Base-by-base conservation (phyloP, 768 basidiomycete species). In the Calocera cornea region DNA sequence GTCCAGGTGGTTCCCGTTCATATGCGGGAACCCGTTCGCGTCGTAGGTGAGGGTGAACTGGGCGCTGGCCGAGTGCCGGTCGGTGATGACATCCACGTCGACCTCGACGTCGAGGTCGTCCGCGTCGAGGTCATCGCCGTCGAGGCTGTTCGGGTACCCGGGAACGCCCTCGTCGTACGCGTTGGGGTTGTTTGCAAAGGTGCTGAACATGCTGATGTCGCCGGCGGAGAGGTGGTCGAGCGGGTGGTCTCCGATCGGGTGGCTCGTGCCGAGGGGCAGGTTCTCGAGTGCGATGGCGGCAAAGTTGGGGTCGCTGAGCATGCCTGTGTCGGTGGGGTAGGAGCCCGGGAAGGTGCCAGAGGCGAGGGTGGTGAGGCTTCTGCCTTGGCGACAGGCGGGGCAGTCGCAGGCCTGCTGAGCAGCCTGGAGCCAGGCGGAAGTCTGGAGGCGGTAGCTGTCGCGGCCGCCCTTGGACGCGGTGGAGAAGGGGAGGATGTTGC, bases 361-460 rank as follows among this genome's bases (percentile, higher is more conserved):
- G 81, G 71, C 24, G 65, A 36, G 17, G 68, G 64, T 16, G 66
- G 69, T 41, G 66, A 73, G n/a, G 69, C 73, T 66, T 71, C 71
- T n/a, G 70, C 67, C 63, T 69, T 74, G 75, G 70, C 75, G 75
- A 72, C 75, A 75, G 77, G 79, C 34, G 80, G 49, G 69, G 69
- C 54, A 79, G 72, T 80, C 83, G 38, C 79, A 81, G 79, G 87
- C 85, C 75, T 85, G 84, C 71, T 87, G 86, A 38, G 87, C 87
- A 69, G 86, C 83, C 65, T 84, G 80, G 72, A 86, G 85, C 84
- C 87, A 85, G 8, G 84, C 83, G 76, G 83, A 80, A 67, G 84
- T 82, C 79, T 85, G 80, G 66, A 74, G 72, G 54, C 76, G 74
- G 70, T 73, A 72, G 70, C 74, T 68, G 70, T 73, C 78, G 76